Percentiles rank a stretch among this genome's conserved stretches.
Evolutionary conservation across 2,329 filamentous ascomycete species (phyloP).

Genomic region (Tolypocladium ophioglossoides): DNA sequence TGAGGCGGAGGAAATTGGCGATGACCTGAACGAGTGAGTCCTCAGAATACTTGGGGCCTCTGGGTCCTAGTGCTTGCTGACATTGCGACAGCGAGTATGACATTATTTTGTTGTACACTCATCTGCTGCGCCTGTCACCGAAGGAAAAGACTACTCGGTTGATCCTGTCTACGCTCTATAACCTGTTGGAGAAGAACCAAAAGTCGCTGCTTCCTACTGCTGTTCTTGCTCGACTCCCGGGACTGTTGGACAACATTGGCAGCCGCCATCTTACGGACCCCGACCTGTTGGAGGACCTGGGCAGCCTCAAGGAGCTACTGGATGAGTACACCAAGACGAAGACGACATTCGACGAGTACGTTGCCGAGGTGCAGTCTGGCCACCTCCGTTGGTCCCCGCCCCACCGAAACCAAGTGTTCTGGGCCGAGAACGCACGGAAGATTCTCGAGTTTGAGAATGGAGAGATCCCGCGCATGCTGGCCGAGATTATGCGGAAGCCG

Average conservation of each 20-base stretch:
- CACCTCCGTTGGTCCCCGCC: constrained; percentile 90
- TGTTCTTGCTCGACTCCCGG: constrained; percentile 71
- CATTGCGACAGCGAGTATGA: constrained; percentile 67
- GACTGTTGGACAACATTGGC: constrained; percentile 51
- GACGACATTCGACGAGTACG: constrained; percentile 79
- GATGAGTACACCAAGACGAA: constrained; percentile 61
- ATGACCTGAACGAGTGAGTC: constrained; percentile 74
- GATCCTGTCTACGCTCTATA: constrained; percentile 78
- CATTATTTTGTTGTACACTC: constrained; percentile 82
- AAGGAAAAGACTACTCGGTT: constrained; percentile 97
- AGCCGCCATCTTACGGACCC: constrained; percentile 53
- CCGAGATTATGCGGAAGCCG: constrained; percentile 66
- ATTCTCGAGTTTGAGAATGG: constrained; percentile 79
- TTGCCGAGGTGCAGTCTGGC: constrained; percentile 74
- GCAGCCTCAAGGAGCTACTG: constrained; percentile 49
- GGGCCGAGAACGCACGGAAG: constrained; percentile 80
- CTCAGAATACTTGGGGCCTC: constrained; percentile 3
- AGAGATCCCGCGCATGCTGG: constrained; percentile 66
- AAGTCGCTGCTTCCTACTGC: constrained; percentile 73
- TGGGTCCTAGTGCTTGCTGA: neutral
- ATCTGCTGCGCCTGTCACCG: constrained; percentile 80
- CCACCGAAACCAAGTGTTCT: constrained; percentile 78
- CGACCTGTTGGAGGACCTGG: constrained; percentile 53
- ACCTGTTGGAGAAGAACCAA: constrained; percentile 63
- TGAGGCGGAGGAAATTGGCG: constrained; percentile 62